Evolutionary conservation across 441 rosid species (phyloP), one percentile per base, ranked within the genome.

Genomic region (Corymbia citriodora): DNA sequence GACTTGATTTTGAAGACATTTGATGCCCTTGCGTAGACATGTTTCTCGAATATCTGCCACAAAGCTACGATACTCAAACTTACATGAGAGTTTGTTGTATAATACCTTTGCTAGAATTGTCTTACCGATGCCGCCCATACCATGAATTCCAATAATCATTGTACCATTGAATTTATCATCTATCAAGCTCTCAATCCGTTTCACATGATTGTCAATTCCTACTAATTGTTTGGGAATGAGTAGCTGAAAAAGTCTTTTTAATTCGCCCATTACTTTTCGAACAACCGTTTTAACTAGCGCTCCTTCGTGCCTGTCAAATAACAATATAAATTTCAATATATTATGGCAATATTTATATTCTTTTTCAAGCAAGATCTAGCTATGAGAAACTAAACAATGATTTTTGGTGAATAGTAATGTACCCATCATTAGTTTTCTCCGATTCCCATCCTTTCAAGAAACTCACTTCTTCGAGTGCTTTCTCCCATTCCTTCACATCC

Each of bases 1-100:
- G 52, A 74, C 52, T 7, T 74, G 85, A 9, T 74, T 74, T 74
- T 74, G 85, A 6, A 12, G 17, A 13, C 85, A 40, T 74, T 74
- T 3, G 13, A 74, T 74, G 23, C 52, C 85, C n/a, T 74, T 3
- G 0, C 10, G 10, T 36, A 11, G 1, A 74, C 9, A 40, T 0
- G n/a, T 74, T 74, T 74, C 85, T 74, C 85, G n/a, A 40, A 74
- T 40, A 45, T 74, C 7, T 74, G 52, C 9, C n/a, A 74, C 11
- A 40, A 74, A 74, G 85, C 85, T 74, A 74, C 12, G 85, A 74
- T 74, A 21, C 16, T 74, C n/a, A 40, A 74, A 74, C 25, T 74
- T 45, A 74, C 85, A 21, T 12, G n/a, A 74, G 85, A 74, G 85
- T 36, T 74, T 40, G 85, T 74, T 74, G n/a, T 65, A 65, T n/a